Evolutionary conservation across 257 asterid species (phyloP).

Genomic region (Rehmannia glutinosa): DNA sequence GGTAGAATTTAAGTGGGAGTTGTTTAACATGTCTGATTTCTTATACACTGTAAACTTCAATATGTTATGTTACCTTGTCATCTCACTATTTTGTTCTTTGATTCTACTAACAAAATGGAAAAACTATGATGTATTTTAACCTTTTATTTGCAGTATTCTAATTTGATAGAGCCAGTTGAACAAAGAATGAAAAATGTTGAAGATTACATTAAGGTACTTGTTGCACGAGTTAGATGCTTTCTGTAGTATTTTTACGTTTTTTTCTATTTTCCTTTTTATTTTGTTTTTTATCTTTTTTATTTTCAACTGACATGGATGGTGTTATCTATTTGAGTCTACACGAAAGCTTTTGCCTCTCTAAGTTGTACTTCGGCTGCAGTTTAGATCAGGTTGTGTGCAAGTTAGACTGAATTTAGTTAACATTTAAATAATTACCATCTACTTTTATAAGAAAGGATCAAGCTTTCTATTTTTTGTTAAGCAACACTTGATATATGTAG

Average conservation of each 20-base stretch:
- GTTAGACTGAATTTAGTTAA: too few species aligned
- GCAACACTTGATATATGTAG: neutral
- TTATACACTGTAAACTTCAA: neutral
- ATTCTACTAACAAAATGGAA: neutral
- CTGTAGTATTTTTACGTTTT: too few species aligned
- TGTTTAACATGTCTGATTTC: neutral
- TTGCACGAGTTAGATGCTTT: neutral
- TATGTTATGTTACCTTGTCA: neutral
- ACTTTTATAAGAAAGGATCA: neutral
- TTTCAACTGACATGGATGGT: neutral
- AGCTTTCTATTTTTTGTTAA: neutral
- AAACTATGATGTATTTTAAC: constrained; percentile 12
- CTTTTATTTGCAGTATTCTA: constrained; percentile 50
- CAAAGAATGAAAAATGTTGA: constrained; percentile 66
- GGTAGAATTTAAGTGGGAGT: neutral
- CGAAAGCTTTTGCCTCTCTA: too few species aligned
- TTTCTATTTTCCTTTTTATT: neutral
- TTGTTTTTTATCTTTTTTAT: neutral
- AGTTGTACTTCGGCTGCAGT: too few species aligned
- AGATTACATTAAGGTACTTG: constrained; percentile 81
- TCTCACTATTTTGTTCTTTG: neutral
- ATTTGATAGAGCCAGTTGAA: constrained; percentile 69
- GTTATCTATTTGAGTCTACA: too few species aligned
- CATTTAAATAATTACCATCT: neutral
- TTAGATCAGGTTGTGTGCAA: too few species aligned